Conservation (phyloP, 2,329 filamentous ascomycete genomes). For the Chrysosphaeria jannelii region DNA sequence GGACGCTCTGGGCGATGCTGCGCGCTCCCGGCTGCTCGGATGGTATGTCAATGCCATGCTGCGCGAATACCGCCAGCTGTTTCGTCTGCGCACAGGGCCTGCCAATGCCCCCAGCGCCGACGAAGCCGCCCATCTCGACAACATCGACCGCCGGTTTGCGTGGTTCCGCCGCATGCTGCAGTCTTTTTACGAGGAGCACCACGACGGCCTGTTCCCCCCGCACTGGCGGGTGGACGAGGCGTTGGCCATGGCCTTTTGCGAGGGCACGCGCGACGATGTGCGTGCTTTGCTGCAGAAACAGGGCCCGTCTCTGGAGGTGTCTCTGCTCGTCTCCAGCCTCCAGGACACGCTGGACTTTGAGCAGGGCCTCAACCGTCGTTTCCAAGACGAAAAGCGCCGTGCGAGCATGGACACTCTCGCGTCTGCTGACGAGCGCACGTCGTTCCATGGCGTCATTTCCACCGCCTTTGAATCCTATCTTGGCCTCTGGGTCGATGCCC, state of each 20-base stretch:
- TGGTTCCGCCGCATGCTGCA: constrained; percentile 95
- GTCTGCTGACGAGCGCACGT: constrained; percentile 43
- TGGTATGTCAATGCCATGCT: constrained; percentile 98
- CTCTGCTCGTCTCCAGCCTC: constrained; percentile 20
- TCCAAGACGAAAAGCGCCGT: constrained; percentile 26
- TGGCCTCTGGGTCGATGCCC: constrained; percentile 87
- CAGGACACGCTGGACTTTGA: constrained; percentile 71
- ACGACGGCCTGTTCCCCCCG: constrained; percentile 58
- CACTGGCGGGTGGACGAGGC: constrained; percentile 79
- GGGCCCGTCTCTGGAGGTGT: constrained; percentile 17
- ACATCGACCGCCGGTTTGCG: constrained; percentile 77
- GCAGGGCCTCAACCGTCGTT: constrained; percentile 62
- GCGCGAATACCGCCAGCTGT: constrained; percentile 83
- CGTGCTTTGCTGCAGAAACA: constrained; percentile 58
- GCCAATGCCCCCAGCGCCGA: too few relatives aligned
- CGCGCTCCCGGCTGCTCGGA: constrained; percentile 50
- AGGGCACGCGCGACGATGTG: constrained; percentile 85
- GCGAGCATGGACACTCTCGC: constrained; percentile 74
- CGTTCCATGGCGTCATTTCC: constrained; percentile 74
- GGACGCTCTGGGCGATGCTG: constrained; percentile 76
- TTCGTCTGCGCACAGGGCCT: too few relatives aligned
- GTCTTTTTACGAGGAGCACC: constrained; percentile 82
- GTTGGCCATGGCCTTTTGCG: constrained; percentile 74
- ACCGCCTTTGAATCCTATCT: constrained; percentile 94
- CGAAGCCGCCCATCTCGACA: constrained; percentile 85